Evolutionary conservation across 805 yeast genomes (phyloP).

Genomic region (Metschnikowia baotianmanensis): DNA sequence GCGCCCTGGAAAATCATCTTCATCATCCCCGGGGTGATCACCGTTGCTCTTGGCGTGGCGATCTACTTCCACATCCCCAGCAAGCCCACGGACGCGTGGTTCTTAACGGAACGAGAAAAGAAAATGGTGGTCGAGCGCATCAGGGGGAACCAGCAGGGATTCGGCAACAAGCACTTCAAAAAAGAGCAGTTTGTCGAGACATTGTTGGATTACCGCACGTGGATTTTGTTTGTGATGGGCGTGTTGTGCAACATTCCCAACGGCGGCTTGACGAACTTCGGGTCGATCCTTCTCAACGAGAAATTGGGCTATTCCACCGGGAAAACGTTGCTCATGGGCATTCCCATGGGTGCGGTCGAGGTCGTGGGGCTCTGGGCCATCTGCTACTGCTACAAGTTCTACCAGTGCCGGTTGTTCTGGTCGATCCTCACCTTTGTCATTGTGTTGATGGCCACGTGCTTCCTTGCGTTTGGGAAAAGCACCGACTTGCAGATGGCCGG

Average conservation of each 20-base stretch:
- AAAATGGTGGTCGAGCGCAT: conserved; percentile 21
- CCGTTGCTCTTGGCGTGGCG: conserved; percentile 19
- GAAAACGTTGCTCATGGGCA: conserved; percentile 41
- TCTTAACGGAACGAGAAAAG: conserved; percentile 30
- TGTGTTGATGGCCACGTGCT: conserved; percentile 27
- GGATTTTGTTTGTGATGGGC: conserved; percentile 22
- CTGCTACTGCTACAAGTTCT: conserved; percentile 24
- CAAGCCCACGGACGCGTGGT: conserved; percentile 31
- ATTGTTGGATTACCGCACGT: conserved; percentile 33
- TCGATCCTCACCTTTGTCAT: conserved; percentile 24
- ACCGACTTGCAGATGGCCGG: conserved; percentile 28
- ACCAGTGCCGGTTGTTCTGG: conserved; percentile 31
- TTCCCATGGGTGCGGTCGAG: conserved; percentile 50
- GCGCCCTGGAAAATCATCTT: conserved; percentile 39
- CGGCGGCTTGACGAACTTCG: conserved; percentile 54
- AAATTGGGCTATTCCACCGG: conserved; percentile 40
- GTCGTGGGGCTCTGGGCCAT: conserved; percentile 36
- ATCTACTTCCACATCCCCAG: conserved; percentile 35
- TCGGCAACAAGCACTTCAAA: conserved; percentile 40
- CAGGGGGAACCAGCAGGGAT: conserved; percentile 39
- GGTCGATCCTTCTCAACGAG: conserved; percentile 40
- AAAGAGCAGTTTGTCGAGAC: conserved; percentile 37
- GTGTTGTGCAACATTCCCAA: conserved; percentile 38
- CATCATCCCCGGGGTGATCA: conserved; percentile 31
- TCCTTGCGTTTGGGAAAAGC: conserved; percentile 43